These are phyloP conservation scores for Fistulifera pelliculosa DNA, from an alignment of 108 stramenopile species.

Conservation along the genomic window DNA sequence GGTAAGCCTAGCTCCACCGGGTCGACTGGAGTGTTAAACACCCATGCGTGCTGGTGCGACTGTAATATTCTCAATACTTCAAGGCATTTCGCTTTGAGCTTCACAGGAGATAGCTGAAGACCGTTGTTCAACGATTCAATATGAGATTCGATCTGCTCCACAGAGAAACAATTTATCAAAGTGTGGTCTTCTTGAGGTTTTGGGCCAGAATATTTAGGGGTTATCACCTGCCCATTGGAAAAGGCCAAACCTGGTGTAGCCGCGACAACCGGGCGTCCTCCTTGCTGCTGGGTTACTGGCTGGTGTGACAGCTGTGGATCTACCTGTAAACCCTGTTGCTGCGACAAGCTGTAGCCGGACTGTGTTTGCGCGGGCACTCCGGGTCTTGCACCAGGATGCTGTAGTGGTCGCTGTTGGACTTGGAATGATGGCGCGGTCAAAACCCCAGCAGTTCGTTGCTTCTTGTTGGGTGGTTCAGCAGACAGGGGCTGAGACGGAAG, in stretches of 20 bases:
- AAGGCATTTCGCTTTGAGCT: conserved; percentile 72
- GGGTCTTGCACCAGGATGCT: conserved; percentile 9
- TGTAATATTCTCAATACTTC: conserved; percentile 84
- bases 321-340: conserved; percentile 2
- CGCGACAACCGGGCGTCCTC: conserved; percentile 9
- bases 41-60: conserved; percentile 83
- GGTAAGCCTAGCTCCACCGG: conserved; percentile 89
- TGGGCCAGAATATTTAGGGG: conserved; percentile 59
- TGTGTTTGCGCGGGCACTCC: conserved; percentile 29
- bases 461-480: conserved; percentile 6
- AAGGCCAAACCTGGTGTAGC: conserved; percentile 41
- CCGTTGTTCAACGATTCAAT: conserved; percentile 85
- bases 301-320: conserved; percentile 4
- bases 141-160: conserved; percentile 89
- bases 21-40: conserved; percentile 92
- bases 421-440: conserved; percentile 3
- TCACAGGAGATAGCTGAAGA: conserved; percentile 57
- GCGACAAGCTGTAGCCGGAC: conserved; percentile 16
- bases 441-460: neutral
- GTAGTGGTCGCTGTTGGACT: conserved; percentile 8
- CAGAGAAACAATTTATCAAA: conserved; percentile 89
- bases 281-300: neutral
- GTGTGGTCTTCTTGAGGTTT: conserved; percentile 92
- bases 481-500: neutral
- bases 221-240: conserved; percentile 67